These are phyloP conservation scores for Paraphaeosphaeria sporulosa DNA, from an alignment of 2,329 filamentous ascomycete genomes.

Conservation along the genomic window DNA sequence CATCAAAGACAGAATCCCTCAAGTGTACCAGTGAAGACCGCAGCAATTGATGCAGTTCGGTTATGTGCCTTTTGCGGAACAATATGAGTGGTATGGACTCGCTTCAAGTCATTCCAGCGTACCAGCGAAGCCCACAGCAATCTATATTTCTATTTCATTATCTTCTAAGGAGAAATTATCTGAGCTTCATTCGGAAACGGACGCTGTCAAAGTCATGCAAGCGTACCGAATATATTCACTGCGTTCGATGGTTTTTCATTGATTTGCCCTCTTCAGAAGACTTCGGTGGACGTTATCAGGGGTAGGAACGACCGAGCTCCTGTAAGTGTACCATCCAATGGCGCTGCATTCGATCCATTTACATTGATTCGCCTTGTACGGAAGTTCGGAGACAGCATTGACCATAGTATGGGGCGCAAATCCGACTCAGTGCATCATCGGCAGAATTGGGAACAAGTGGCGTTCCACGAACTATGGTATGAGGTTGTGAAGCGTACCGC, in stretches of 20 bases:
- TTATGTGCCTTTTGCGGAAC: not conserved
- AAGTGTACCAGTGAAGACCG: not conserved
- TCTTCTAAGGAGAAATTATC: not conserved
- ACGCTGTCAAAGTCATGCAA: not conserved
- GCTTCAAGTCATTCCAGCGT: not conserved
- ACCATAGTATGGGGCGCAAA: not conserved
- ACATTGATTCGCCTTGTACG: not conserved
- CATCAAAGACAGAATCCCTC: too few species aligned
- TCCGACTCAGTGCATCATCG: not conserved
- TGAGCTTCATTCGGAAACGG: not conserved
- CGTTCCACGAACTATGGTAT: constrained; percentile 4
- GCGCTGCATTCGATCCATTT: not conserved
- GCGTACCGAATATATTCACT: not conserved
- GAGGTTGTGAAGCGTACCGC: constrained; percentile 1
- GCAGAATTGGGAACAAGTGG: not conserved
- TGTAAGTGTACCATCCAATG: not conserved
- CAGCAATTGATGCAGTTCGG: not conserved
- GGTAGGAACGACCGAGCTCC: not conserved
- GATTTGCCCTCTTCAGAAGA: not conserved
- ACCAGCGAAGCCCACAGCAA: not conserved
- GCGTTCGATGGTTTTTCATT: not conserved
- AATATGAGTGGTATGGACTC: not conserved
- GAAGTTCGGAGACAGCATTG: not conserved
- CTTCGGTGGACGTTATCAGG: not conserved
- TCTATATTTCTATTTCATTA: not conserved